Evolutionary conservation across 1,284 basidiomycete species (phyloP).

Genomic region (Flammula alnicola): DNA sequence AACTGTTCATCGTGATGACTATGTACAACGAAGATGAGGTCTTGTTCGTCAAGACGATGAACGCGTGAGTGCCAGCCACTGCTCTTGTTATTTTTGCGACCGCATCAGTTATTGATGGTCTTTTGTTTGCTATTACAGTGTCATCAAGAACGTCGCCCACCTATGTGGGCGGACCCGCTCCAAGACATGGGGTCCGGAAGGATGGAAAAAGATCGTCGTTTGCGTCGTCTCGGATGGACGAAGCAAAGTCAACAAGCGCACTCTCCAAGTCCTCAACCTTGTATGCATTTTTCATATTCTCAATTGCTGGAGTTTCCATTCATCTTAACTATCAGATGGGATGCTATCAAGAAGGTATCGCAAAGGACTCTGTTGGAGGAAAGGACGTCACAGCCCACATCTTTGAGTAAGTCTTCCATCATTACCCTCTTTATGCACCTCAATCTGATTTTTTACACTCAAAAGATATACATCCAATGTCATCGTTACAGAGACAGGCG

Average conservation of each 20-base stretch:
- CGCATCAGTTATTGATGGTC: slow-evolving; percentile 17
- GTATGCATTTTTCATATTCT: slow-evolving; percentile 40
- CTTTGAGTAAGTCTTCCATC: slow-evolving; percentile 71
- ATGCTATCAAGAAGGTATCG: slow-evolving; percentile 94
- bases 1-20: slow-evolving; percentile 94
- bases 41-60: slow-evolving; percentile 86
- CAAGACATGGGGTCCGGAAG: slow-evolving; percentile 92
- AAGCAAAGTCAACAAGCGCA: slow-evolving; percentile 88
- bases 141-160: slow-evolving; percentile 89
- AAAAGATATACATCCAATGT: slow-evolving; percentile 77
- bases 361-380: slow-evolving; percentile 90
- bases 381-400: slow-evolving; percentile 95
- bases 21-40: slow-evolving; percentile 97
- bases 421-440: background rate
- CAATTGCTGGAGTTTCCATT: background rate
- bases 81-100: slow-evolving; percentile 2
- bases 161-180: slow-evolving; percentile 82
- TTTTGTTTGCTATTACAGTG: slow-evolving; percentile 44
- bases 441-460: slow-evolving; percentile 26
- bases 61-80: slow-evolving; percentile 59
- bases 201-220: slow-evolving; percentile 96
- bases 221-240: slow-evolving; percentile 93
- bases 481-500: slow-evolving; percentile 83
- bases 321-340: slow-evolving; percentile 72
- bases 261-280: slow-evolving; percentile 79